Evolutionary conservation across 495 filamentous ascomycete genomes (phyloP), one percentile per base, ranked within the genome.

Genomic region (Thermochaetoides thermophila): DNA sequence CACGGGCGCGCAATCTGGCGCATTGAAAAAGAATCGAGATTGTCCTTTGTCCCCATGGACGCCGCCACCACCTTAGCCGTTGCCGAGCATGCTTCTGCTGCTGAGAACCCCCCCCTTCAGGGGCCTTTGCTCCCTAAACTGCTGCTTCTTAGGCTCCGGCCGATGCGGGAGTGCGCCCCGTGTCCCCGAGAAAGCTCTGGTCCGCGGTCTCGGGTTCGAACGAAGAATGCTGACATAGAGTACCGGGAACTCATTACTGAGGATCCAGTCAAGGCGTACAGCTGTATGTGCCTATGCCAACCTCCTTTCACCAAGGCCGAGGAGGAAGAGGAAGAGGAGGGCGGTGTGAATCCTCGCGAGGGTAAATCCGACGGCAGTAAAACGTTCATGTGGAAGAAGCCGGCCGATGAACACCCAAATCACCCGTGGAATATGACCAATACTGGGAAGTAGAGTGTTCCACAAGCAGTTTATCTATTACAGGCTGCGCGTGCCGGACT

Each of bases 371-470:
- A 53, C 26, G 42, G 32, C 19, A 48, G 49, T 17, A 39, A 45
- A 27, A 51, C 42, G 16, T 67, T 64, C 39, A 13, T 60, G 10
- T 68, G 63, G 47, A 34, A 45, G 24, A 59, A 58, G 35, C 49
- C 44, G 5, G 45, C 43, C 2, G 14, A 37, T 5, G 53, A 56
- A 10, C 53, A 66, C 27, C 60, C 61, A 0, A 55, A 59, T 6
- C 58, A 64, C 28, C 44, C 52, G 0, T 68, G 49, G 46, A 35
- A 52, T 18, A 15, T 66, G 34, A 60, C 47, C 17, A 35, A 35
- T 15, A 57, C 61, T 2, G 59, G 56, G 17, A 43, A 43, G 25
- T 17, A 13, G 17, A 55, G 46, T n/a, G 37, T 52, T 44, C 40
- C 18, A 13, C 15, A 38, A 22, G 4, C 44, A 45, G 29, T 40